These are phyloP conservation scores for Pseudozyma tsukubaensis DNA, from an alignment of 1,284 basidiomycete genomes.

Conservation along the genomic window DNA sequence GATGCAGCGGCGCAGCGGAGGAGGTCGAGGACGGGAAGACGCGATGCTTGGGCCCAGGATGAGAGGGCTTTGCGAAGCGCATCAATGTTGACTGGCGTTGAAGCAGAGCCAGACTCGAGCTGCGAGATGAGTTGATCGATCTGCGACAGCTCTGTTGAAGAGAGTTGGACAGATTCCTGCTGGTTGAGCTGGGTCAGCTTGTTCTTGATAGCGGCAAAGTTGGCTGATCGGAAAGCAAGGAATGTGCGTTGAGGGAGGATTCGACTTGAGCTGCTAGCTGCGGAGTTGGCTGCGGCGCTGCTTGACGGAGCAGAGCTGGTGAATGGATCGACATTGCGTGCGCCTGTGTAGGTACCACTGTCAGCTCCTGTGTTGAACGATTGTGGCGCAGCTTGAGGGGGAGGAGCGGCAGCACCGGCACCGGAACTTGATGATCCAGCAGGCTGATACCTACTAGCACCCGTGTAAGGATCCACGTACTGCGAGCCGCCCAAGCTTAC, in stretches of 20 bases:
- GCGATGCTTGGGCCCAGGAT: slow-evolving; percentile 81
- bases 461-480: slow-evolving; percentile 92
- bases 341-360: slow-evolving; percentile 70
- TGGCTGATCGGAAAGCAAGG: slow-evolving; percentile 86
- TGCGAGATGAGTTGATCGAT: slow-evolving; percentile 78
- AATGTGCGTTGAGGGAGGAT: slow-evolving; percentile 55
- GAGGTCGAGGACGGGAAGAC: slow-evolving; percentile 93
- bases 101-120: slow-evolving; percentile 70
- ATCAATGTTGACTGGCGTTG: slow-evolving; percentile 31
- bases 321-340: slow-evolving; percentile 53
- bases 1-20: slow-evolving; percentile 80
- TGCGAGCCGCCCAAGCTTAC: slow-evolving; percentile 77
- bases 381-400: slow-evolving; percentile 59
- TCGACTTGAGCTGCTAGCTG: slow-evolving; percentile 56
- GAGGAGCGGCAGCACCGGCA: slow-evolving; percentile 5
- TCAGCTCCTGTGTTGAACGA: slow-evolving; percentile 68
- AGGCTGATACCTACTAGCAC: slow-evolving; percentile 76
- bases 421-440: slow-evolving; percentile 52
- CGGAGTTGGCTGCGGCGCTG: slow-evolving; percentile 19
- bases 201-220: slow-evolving; percentile 83
- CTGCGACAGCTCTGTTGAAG: slow-evolving; percentile 75
- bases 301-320: slow-evolving; percentile 51
- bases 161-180: slow-evolving; percentile 74
- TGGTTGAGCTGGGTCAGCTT: slow-evolving; percentile 87
- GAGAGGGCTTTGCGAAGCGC: slow-evolving; percentile 73